A percentile compares a stretch with the other conserved stretches of the same genome.
These are phyloP conservation scores for Echinosphaeria canescens DNA, from an alignment of 2,329 filamentous ascomycete species.

Conservation along the genomic window DNA sequence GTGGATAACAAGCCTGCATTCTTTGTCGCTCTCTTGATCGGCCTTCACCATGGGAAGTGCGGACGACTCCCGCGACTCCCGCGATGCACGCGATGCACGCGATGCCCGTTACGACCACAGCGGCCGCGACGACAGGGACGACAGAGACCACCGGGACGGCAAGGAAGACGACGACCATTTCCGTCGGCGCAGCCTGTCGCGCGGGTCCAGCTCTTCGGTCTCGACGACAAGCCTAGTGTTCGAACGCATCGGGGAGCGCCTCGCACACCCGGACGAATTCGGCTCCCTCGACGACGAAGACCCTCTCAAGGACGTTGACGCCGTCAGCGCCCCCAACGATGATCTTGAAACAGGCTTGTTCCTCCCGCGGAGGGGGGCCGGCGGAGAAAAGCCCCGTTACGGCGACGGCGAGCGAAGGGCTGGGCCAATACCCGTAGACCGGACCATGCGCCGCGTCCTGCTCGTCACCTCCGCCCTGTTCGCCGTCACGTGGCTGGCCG, in stretches of 20 bases:
- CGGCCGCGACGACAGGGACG: too few relatives aligned
- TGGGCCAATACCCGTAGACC: conserved; percentile 44
- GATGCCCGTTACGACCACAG: too few relatives aligned
- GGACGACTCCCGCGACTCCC: too few relatives aligned
- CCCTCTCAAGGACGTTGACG: conserved; percentile 15
- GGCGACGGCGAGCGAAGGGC: too few relatives aligned
- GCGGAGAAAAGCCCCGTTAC: conserved; percentile 8
- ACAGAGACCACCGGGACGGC: too few relatives aligned
- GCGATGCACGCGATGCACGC: too few relatives aligned
- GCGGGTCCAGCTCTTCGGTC: conserved; percentile 48
- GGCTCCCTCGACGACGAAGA: conserved; percentile 7
- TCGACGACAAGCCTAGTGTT: conserved; percentile 71
- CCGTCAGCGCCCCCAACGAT: conserved; percentile 22
- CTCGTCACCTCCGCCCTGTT: conserved; percentile 39
- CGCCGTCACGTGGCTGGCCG: conserved; percentile 44
- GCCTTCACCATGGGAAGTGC: too few relatives aligned
- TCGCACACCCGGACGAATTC: conserved; percentile 6
- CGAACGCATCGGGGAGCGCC: conserved; percentile 45
- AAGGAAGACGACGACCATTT: conserved; percentile 5
- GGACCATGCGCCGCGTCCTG: conserved; percentile 37
- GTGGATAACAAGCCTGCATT: too few relatives aligned
- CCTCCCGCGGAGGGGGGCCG: conserved; percentile 15
- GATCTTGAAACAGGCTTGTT: conserved; percentile 32
- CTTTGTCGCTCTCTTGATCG: too few relatives aligned
- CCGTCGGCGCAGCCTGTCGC: conserved; percentile 15